phyloP scores from a whole-genome alignment of 192 early-diverging fungal genomes.

The Phlyctochytrium arcticum region DNA sequence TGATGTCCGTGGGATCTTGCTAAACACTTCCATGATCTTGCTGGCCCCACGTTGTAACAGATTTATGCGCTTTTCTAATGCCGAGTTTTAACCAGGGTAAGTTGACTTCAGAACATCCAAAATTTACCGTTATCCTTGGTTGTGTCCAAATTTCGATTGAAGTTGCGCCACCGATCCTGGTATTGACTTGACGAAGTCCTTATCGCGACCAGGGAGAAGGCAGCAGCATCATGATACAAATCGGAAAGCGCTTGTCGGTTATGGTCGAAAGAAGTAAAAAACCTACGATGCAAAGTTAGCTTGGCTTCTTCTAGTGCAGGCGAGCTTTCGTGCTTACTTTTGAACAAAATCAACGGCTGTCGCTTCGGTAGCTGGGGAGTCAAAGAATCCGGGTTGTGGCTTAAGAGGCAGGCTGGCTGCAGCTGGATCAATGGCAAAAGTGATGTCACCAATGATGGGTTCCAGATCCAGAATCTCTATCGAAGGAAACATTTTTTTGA shows the following conservation, averaged over 20 bases:
- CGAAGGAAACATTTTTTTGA: constrained; percentile 39
- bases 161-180: constrained; percentile 29
- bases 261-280: constrained; percentile 31
- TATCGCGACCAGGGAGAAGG: constrained; percentile 36
- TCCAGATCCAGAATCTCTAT: constrained; percentile 37
- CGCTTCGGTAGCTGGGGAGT: constrained; percentile 24
- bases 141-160: constrained; percentile 24
- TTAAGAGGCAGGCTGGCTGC: constrained; percentile 23
- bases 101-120: not conserved
- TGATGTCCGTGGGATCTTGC: constrained; percentile 3
- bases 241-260: constrained; percentile 28
- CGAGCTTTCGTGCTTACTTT: constrained; percentile 9
- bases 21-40: constrained; percentile 7
- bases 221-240: constrained; percentile 26
- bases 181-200: not conserved
- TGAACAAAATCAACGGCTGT: constrained; percentile 32
- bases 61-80: constrained; percentile 17
- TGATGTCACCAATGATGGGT: constrained; percentile 33
- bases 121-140: constrained; percentile 11
- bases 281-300: constrained; percentile 1
- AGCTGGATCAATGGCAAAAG: constrained; percentile 22
- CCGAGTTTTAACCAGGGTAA: not conserved
- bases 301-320: not conserved
- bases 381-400: constrained; percentile 29
- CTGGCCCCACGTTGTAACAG: not conserved